Base-by-base conservation (phyloP, 1,284 basidiomycete genomes). In the Psilocybe mexicana region DNA sequence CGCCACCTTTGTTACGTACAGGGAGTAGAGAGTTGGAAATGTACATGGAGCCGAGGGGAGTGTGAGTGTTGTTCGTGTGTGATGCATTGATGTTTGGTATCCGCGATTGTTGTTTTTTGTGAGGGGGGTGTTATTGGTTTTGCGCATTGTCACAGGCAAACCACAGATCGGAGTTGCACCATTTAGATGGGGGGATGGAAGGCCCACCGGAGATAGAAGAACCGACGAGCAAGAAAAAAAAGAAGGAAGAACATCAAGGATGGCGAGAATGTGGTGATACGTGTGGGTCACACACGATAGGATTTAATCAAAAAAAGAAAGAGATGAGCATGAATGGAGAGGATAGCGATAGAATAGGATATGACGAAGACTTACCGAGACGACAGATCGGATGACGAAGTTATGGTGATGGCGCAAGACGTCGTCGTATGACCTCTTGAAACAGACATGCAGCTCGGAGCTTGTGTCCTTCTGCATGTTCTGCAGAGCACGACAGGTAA, bases 361-460 rank as follows among this genome's bases (percentile, higher is more conserved):
- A 18, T 18, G 18, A 18, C n/a, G 14, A 12, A 40, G 14, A 85
- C 92, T 74, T 70, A 96, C 94, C 35, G 81, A 76, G 63, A 96
- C 95, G 56, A 96, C 79, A 26, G 90, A 88, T 47, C 92, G 87
- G 63, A 97, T 82, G 69, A 96, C 68, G 71, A 95, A 94, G 1
- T 86, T 83, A 75, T 96, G 94, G 73, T 93, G 87, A 70, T 90
- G 88, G 67, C 83, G 85, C 59, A 99, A 81, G 35, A 91, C 89
- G 45, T 80, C 79, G 64, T 95, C 92, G 77, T 97, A 99, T 1
- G 93, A 86, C 61, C 88, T 86, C 65, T 85, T 89, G 79, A 99
- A 98, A 71, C 92, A 93, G 53, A 80, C 81, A 64, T 88, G 81
- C 52, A 98, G 80, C 68, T 96, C 93, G 49, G 88, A 81, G 18